Evolutionary conservation across 352 stramenopile genomes (phyloP).

Genomic region (Pythium dissotocum): DNA sequence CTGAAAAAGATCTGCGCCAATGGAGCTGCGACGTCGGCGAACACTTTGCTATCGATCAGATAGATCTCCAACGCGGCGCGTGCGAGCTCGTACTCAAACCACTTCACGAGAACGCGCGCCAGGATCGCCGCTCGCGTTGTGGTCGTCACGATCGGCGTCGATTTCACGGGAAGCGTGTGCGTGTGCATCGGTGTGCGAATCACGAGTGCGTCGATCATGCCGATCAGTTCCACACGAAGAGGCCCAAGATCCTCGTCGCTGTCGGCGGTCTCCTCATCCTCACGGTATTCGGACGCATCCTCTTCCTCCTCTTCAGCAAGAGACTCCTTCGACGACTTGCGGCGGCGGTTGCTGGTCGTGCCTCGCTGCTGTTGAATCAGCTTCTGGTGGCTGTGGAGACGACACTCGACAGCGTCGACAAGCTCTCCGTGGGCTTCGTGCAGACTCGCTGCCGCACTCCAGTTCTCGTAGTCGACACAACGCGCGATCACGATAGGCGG

Average conservation of each 20-base stretch:
- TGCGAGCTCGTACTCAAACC: conserved; percentile 75
- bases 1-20: conserved; percentile 79
- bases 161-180: conserved; percentile 3
- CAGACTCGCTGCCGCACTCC: conserved; percentile 69
- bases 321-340: conserved; percentile 33
- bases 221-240: conserved; percentile 55
- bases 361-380: conserved; percentile 2
- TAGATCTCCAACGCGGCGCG: conserved; percentile 62
- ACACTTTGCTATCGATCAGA: conserved; percentile 61
- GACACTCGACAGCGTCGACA: conserved; percentile 83
- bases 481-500: conserved; percentile 75
- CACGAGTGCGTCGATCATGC: conserved; percentile 62
- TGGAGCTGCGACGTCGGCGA: conserved; percentile 55
- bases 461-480: conserved; percentile 84
- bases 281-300: not conserved
- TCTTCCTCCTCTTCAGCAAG: conserved; percentile 23
- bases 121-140: conserved; percentile 66
- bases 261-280: conserved; percentile 24
- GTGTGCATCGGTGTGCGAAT: conserved; percentile 31
- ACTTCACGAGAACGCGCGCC: conserved; percentile 79
- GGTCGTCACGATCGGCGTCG: not conserved
- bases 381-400: conserved; percentile 64
- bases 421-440: conserved; percentile 82
- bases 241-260: not conserved
- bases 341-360: not conserved